These are phyloP conservation scores for Boletus rubroflammeus DNA, from an alignment of 768 basidiomycete genomes.

Conservation along the genomic window DNA sequence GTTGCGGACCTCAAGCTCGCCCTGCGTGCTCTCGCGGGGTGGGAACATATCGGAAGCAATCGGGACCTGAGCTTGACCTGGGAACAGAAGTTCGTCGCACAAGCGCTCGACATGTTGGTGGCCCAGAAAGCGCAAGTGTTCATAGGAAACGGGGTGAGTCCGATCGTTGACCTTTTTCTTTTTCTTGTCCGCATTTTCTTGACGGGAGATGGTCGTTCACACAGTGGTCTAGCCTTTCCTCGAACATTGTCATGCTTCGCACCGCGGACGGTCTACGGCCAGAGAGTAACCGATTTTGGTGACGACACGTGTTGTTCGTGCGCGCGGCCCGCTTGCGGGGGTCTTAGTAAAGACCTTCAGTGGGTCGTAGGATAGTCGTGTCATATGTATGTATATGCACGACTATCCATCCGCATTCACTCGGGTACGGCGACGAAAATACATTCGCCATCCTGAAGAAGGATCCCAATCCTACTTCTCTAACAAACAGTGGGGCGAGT, in stretches of 20 bases:
- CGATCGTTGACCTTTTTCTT: background rate
- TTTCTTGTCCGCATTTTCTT: background rate
- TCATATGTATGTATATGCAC: no score
- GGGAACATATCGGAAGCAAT: background rate
- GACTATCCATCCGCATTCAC: background rate
- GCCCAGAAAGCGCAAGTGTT: background rate
- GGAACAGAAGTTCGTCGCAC: background rate
- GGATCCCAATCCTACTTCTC: background rate
- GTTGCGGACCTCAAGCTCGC: background rate
- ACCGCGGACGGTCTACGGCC: background rate
- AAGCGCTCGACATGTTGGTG: slow-evolving; percentile 1
- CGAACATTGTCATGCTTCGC: background rate
- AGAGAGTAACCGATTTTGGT: background rate
- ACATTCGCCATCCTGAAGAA: no score
- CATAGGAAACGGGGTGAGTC: background rate
- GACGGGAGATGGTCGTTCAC: no score
- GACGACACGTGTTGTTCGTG: background rate
- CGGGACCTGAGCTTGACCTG: background rate
- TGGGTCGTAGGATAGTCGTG: no score
- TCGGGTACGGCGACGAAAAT: background rate
- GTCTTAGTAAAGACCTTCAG: background rate
- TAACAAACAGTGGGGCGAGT: background rate
- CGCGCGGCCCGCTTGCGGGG: no score
- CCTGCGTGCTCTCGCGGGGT: background rate
- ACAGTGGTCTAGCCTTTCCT: background rate